phyloP scores from a whole-genome alignment of 306 rosid species.

The Fagus crenata region DNA sequence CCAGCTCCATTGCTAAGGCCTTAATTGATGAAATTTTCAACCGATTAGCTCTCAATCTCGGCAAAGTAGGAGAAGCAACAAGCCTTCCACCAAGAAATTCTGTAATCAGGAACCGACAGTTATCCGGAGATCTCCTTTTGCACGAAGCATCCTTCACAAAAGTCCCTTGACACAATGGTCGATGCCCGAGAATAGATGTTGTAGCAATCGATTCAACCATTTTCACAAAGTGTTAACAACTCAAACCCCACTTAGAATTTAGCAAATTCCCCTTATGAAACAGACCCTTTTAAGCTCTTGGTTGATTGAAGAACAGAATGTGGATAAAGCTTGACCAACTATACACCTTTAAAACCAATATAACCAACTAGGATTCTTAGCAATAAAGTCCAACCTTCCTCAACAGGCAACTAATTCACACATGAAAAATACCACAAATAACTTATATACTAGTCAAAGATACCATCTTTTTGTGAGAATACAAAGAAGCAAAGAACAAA shows the following conservation, averaged over 20 bases:
- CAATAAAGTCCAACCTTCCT: conserved; percentile 16
- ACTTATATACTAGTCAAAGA: conserved; percentile 1
- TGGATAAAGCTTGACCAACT: conserved; percentile 8
- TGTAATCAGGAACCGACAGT: conserved; percentile 35
- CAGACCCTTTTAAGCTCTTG: conserved; percentile 25
- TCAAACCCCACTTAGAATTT: conserved; percentile 30
- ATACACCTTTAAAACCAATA: conserved; percentile 6
- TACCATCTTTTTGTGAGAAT: not conserved
- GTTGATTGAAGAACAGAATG: not conserved
- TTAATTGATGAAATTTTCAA: conserved; percentile 42
- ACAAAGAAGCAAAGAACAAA: conserved; percentile 15
- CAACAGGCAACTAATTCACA: not conserved
- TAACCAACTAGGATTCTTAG: conserved; percentile 7
- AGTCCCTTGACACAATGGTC: conserved; percentile 58
- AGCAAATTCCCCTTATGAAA: conserved; percentile 8
- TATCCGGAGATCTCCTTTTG: conserved; percentile 48
- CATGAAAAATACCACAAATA: not conserved
- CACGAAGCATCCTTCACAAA: conserved; percentile 41
- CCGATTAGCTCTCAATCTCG: conserved; percentile 38
- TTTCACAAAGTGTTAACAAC: not conserved
- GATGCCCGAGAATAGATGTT: conserved; percentile 67
- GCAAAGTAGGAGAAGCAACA: conserved; percentile 42
- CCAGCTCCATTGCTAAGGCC: conserved; percentile 75
- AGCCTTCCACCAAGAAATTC: conserved; percentile 56
- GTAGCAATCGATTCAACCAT: conserved; percentile 92